These are phyloP conservation scores for Plasmodium billcollinsi DNA, from an alignment of 169 alveolate genomes.

Conservation along the genomic window DNA sequence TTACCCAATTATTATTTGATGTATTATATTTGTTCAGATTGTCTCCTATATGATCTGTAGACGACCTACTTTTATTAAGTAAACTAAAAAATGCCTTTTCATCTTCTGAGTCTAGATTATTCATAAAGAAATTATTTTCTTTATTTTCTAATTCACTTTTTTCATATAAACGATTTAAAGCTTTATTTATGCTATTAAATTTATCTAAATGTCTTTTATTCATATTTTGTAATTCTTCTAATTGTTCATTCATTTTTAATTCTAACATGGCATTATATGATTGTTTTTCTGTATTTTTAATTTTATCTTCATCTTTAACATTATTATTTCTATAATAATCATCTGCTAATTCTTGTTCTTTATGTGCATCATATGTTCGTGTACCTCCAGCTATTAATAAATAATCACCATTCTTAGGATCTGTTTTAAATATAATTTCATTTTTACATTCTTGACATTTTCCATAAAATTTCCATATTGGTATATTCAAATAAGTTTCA, in stretches of 20 bases:
- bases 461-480: slow-evolving; percentile 97
- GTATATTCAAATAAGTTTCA: slow-evolving; percentile 97
- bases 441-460: slow-evolving; percentile 97
- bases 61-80: slow-evolving; percentile 45
- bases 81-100: slow-evolving; percentile 49
- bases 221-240: slow-evolving; percentile 70
- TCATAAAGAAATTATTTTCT: slow-evolving; percentile 51
- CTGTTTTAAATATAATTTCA: slow-evolving; percentile 96
- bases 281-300: slow-evolving; percentile 67
- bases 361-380: slow-evolving; percentile 87
- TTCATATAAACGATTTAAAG: slow-evolving; percentile 54
- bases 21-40: neutral
- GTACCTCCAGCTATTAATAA: slow-evolving; percentile 93
- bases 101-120: slow-evolving; percentile 50
- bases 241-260: slow-evolving; percentile 68
- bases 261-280: slow-evolving; percentile 70
- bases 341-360: slow-evolving; percentile 84
- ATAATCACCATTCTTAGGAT: slow-evolving; percentile 93
- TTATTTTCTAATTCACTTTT: slow-evolving; percentile 36
- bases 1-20: too few species aligned
- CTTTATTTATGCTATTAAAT: slow-evolving; percentile 72
- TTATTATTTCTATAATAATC: slow-evolving; percentile 46
- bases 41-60: neutral
- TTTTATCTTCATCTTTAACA: slow-evolving; percentile 40
- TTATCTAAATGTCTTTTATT: slow-evolving; percentile 70